These are phyloP conservation scores for Apophysomyces trapeziformis DNA, from an alignment of 371 early-diverging fungal species.

Conservation along the genomic window DNA sequence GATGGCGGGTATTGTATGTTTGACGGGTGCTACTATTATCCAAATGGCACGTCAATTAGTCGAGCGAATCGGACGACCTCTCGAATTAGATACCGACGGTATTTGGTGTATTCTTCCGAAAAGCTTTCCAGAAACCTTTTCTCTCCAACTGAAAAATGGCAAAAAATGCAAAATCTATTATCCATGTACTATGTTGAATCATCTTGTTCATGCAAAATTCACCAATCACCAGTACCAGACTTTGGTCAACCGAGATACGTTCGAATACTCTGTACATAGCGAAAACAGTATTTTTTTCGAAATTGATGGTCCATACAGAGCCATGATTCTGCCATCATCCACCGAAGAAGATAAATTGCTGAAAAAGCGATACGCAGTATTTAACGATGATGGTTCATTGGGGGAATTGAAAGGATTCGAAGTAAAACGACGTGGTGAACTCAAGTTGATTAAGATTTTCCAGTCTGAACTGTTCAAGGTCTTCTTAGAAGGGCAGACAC, in stretches of 20 bases:
- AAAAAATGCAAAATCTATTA: conserved; percentile 89
- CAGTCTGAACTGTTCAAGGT: conserved; percentile 95
- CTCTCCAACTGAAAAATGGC: conserved; percentile 79
- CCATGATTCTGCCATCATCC: conserved; percentile 99
- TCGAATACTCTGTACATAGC: conserved; percentile 73
- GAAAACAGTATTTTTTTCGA: conserved; percentile 99
- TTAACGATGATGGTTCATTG: conserved; percentile 94
- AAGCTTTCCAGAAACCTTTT: conserved; percentile 92
- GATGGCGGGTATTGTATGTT: conserved; percentile 99
- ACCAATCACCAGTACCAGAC: conserved; percentile 99
- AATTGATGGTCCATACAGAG: conserved; percentile 99
- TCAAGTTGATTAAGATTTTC: conserved; percentile 98
- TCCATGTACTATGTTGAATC: conserved; percentile 98
- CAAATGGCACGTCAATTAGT: conserved; percentile 95
- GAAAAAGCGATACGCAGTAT: conserved; percentile 99
- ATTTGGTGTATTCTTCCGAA: conserved; percentile 99
- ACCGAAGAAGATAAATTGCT: conserved; percentile 96
- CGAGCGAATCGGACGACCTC: conserved; percentile 94
- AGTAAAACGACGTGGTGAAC: conserved; percentile 98
- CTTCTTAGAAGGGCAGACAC: conserved; percentile 87
- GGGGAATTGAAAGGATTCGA: conserved; percentile 99
- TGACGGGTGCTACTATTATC: conserved; percentile 97
- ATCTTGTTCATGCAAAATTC: conserved; percentile 95
- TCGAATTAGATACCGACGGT: conserved; percentile 99
- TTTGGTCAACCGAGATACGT: conserved; percentile 56